These are phyloP conservation scores for Penium margaritaceum DNA, from an alignment of 139 green algal species.

Conservation along the genomic window DNA sequence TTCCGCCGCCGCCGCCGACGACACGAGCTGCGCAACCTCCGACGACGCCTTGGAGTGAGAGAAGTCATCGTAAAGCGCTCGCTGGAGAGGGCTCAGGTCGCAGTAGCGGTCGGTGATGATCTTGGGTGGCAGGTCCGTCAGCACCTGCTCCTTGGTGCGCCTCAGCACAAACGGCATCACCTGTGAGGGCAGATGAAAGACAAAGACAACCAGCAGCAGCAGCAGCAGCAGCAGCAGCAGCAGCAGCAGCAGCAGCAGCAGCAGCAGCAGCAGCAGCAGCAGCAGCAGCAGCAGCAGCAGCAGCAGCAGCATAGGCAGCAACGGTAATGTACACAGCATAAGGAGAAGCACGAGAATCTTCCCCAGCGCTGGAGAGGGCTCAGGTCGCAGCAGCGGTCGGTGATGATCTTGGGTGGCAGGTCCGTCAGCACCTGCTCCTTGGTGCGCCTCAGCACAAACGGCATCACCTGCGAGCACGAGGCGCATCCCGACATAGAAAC, in stretches of 20 bases:
- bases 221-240: too few species aligned
- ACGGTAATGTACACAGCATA: too few species aligned
- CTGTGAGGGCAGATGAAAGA: too few species aligned
- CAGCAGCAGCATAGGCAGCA: too few species aligned
- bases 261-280: too few species aligned
- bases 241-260: too few species aligned
- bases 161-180: conserved; percentile 92
- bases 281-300: too few species aligned
- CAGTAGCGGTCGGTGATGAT: conserved; percentile 82
- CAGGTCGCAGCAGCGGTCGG: conserved; percentile 75
- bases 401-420: conserved; percentile 91
- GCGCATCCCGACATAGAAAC: too few species aligned
- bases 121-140: conserved; percentile 89
- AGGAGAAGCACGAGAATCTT: too few species aligned
- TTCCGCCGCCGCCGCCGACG: not conserved
- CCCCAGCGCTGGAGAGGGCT: conserved; percentile 70
- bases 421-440: conserved; percentile 91
- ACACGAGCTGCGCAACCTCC: conserved; percentile 18
- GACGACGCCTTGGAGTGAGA: conserved; percentile 10
- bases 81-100: conserved; percentile 74
- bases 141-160: conserved; percentile 90
- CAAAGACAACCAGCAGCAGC: too few species aligned
- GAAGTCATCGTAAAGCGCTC: conserved; percentile 66
- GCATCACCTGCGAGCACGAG: conserved; percentile 76
- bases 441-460: conserved; percentile 89